Percentiles rank a stretch among this genome's conserved stretches.
Evolutionary conservation across 192 early-diverging fungal genomes (phyloP).

Genomic region (Coemansia sp.): DNA sequence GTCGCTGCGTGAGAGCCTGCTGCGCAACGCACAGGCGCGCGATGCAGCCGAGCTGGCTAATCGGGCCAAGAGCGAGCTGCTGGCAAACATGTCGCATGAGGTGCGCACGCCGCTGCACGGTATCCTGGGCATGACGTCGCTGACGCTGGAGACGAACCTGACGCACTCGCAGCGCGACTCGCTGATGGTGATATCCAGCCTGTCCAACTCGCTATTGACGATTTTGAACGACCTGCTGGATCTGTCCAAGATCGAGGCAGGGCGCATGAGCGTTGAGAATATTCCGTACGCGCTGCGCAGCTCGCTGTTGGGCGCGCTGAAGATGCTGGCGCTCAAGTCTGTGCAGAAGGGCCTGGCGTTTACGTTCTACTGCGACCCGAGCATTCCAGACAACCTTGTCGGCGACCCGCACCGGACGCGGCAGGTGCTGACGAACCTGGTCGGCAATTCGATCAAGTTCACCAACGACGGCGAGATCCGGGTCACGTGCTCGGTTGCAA

Average conservation of each 20-base stretch:
- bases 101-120: slow-evolving; percentile 84
- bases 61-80: slow-evolving; percentile 71
- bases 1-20: slow-evolving; percentile 71
- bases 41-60: slow-evolving; percentile 81
- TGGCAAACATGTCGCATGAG: slow-evolving; percentile 82
- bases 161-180: slow-evolving; percentile 80
- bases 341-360: slow-evolving; percentile 72
- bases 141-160: slow-evolving; percentile 75
- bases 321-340: slow-evolving; percentile 69
- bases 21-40: slow-evolving; percentile 75
- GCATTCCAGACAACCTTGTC: slow-evolving; percentile 67
- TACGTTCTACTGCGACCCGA: slow-evolving; percentile 65
- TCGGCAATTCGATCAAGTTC: slow-evolving; percentile 86
- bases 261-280: slow-evolving; percentile 74
- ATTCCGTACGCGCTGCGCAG: slow-evolving; percentile 66
- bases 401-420: slow-evolving; percentile 73
- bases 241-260: slow-evolving; percentile 82
- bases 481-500: slow-evolving; percentile 53
- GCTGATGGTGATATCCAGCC: slow-evolving; percentile 71
- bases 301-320: slow-evolving; percentile 64
- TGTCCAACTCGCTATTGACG: slow-evolving; percentile 69
- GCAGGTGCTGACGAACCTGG: slow-evolving; percentile 81
- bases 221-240: slow-evolving; percentile 86
- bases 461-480: slow-evolving; percentile 71
- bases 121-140: slow-evolving; percentile 72